These are phyloP conservation scores for Aspergillus nidulans DNA, from an alignment of 495 filamentous ascomycete species.

Conservation along the genomic window DNA sequence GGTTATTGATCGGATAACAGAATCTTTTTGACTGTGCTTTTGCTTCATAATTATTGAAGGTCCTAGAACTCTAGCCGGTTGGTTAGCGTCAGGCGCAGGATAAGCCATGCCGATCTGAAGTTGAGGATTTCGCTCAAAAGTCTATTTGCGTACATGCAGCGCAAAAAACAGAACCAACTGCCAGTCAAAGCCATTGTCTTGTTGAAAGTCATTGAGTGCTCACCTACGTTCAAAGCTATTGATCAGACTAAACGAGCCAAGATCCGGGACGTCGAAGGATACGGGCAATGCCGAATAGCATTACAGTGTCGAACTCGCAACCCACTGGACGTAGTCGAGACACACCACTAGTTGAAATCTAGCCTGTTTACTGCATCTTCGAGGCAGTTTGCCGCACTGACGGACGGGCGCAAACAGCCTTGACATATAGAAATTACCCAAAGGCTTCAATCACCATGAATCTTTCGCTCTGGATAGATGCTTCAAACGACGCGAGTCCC, in stretches of 20 bases:
- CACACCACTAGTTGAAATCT: background rate
- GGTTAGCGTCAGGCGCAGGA: background rate
- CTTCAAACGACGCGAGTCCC: background rate
- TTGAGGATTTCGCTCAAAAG: background rate
- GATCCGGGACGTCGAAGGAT: background rate
- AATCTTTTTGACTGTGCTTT: background rate
- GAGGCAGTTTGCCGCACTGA: conserved; percentile 5
- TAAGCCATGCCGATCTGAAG: background rate
- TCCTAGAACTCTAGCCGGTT: background rate
- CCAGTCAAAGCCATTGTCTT: background rate
- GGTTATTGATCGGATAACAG: background rate
- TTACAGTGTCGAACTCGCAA: background rate
- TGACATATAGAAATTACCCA: conserved; percentile 2
- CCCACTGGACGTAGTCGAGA: background rate
- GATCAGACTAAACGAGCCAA: background rate
- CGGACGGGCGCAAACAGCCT: conserved; percentile 1
- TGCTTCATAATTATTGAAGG: background rate
- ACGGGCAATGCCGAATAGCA: background rate
- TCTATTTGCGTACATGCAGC: background rate
- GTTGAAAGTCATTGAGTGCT: background rate
- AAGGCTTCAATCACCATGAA: background rate
- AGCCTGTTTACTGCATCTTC: background rate
- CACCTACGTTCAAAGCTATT: background rate
- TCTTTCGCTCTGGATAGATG: background rate
- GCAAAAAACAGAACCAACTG: background rate